These are phyloP conservation scores for Nepenthes mirabilis DNA, from an alignment of 148 eudicot genomes.

Conservation along the genomic window DNA sequence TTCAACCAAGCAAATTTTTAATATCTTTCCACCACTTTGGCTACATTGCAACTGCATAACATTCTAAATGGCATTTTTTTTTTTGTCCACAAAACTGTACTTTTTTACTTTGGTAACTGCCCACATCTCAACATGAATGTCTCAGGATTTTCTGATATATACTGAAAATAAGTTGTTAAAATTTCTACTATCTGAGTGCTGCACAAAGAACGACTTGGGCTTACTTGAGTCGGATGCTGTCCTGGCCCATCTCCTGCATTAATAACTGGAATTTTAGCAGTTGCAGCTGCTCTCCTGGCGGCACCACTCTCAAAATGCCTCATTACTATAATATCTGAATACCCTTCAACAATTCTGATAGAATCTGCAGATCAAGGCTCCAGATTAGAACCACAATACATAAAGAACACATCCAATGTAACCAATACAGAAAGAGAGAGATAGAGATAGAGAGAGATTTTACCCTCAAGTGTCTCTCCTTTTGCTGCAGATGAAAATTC, in stretches of 20 bases:
- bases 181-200: background rate
- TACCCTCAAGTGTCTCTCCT: conserved; percentile 98
- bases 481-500: conserved; percentile 98
- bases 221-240: conserved; percentile 95
- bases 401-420: background rate
- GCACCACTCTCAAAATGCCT: conserved; percentile 99
- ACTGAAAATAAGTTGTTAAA: background rate
- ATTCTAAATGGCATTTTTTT: no score
- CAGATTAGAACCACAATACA: conserved; percentile 9
- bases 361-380: conserved; percentile 42
- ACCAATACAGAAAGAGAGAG: background rate
- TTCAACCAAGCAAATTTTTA: no score
- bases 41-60: no score
- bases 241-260: conserved; percentile 99
- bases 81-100: no score
- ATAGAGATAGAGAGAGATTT: background rate
- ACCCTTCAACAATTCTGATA: conserved; percentile 97
- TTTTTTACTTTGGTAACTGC: background rate
- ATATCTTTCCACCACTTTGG: no score
- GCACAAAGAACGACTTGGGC: background rate
- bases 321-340: conserved; percentile 91
- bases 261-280: conserved; percentile 76
- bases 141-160: background rate
- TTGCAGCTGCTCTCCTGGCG: conserved; percentile 75
- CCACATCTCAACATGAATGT: background rate